Conservation (phyloP, 2,329 filamentous ascomycete species). For the Daldinia sp. region DNA sequence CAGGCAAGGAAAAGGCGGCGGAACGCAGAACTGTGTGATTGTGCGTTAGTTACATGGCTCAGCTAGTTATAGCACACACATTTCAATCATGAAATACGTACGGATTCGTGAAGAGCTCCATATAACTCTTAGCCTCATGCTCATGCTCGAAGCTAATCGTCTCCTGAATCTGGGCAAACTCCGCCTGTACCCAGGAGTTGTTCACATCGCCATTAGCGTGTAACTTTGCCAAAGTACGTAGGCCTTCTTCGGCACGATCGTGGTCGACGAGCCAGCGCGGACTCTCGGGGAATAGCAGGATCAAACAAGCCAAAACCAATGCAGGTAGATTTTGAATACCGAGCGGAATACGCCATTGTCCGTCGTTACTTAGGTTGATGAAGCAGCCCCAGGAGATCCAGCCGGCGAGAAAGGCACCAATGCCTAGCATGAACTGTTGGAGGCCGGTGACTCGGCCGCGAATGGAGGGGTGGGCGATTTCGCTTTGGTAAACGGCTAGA, state of each 20-base stretch:
- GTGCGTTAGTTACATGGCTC: conserved; percentile 27
- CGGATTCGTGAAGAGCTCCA: conserved; percentile 71
- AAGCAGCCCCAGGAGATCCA: conserved; percentile 74
- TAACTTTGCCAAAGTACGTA: conserved; percentile 71
- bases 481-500: conserved; percentile 74
- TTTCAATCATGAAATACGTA: too few relatives aligned
- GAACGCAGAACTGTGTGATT: conserved; percentile 63
- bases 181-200: conserved; percentile 75
- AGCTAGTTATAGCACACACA: too few relatives aligned
- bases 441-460: conserved; percentile 77
- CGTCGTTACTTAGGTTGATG: conserved; percentile 42
- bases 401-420: conserved; percentile 74
- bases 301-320: conserved; percentile 68
- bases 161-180: conserved; percentile 71
- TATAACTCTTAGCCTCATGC: conserved; percentile 73
- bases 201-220: conserved; percentile 73
- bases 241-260: conserved; percentile 69
- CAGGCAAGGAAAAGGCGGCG: conserved; percentile 75
- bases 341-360: conserved; percentile 65
- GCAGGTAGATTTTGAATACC: conserved; percentile 78
- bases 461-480: conserved; percentile 80
- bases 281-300: conserved; percentile 74
- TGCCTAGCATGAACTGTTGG: conserved; percentile 84
- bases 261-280: conserved; percentile 80
- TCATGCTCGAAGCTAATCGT: conserved; percentile 71